Evolutionary conservation across 768 basidiomycete genomes (phyloP).

Genomic region (Phylloporus arenicola): DNA sequence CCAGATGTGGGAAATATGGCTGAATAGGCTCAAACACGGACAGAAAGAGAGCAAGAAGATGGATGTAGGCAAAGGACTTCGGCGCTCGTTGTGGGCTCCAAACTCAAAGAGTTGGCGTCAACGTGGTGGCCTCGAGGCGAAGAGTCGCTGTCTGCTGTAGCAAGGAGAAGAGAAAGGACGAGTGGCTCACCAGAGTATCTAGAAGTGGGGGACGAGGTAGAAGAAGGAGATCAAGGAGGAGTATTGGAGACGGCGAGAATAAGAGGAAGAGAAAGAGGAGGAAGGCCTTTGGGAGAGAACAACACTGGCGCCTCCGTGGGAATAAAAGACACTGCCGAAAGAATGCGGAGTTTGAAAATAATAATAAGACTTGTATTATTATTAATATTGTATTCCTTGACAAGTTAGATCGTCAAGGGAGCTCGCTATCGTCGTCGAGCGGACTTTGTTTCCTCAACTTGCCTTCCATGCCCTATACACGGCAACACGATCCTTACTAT

Average conservation of each 20-base stretch:
- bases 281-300: conserved; percentile 36
- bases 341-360: conserved; percentile 43
- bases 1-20: conserved; percentile 6
- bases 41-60: not conserved
- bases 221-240: conserved; percentile 17
- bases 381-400: not conserved
- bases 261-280: conserved; percentile 26
- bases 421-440: conserved; percentile 6
- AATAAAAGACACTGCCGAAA: conserved; percentile 23
- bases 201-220: conserved; percentile 3
- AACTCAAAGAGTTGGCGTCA: conserved; percentile 9
- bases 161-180: conserved; percentile 1
- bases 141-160: conserved; percentile 9
- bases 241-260: conserved; percentile 25
- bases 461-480: conserved; percentile 47
- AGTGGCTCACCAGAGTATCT: conserved; percentile 23
- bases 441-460: conserved; percentile 15
- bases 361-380: conserved; percentile 10
- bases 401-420: conserved; percentile 7
- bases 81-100: conserved; percentile 2
- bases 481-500: conserved; percentile 51
- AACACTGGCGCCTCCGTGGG: conserved; percentile 41
- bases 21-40: not conserved
- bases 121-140: conserved; percentile 31
- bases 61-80: not conserved